phyloP scores from a whole-genome alignment of 129 eudicot species.

The Heracleum sosnowskyi region DNA sequence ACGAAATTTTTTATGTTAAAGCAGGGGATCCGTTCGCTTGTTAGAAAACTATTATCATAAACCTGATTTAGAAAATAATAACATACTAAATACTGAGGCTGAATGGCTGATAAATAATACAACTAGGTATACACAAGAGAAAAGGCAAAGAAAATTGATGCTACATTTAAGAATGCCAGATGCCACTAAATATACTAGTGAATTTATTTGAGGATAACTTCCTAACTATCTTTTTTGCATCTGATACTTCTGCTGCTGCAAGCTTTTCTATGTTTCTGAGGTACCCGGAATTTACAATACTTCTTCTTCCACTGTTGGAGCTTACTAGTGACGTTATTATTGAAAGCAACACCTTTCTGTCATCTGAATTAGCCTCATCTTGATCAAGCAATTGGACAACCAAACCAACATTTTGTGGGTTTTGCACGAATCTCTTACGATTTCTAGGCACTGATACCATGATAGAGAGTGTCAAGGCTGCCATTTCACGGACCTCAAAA shows the following conservation, averaged over 20 bases:
- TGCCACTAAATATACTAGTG: constrained; percentile 25
- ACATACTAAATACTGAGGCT: background rate
- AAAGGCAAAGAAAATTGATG: background rate
- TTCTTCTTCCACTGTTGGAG: constrained; percentile 39
- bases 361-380: constrained; percentile 39
- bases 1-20: no score
- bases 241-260: constrained; percentile 43
- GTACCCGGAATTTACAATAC: constrained; percentile 35
- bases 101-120: background rate
- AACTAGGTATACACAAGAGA: constrained; percentile 9
- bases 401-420: constrained; percentile 49
- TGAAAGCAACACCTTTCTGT: constrained; percentile 57
- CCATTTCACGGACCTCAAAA: constrained; percentile 67
- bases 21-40: no score
- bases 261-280: constrained; percentile 44
- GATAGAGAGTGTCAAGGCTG: constrained; percentile 56
- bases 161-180: constrained; percentile 38
- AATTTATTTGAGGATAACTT: constrained; percentile 36
- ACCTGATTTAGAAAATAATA: background rate
- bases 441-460: constrained; percentile 63
- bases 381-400: constrained; percentile 63
- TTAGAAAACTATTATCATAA: no score
- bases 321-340: constrained; percentile 38
- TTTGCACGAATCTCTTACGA: constrained; percentile 63
- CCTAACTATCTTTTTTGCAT: constrained; percentile 45